These are phyloP conservation scores for Penicillium flavigenum DNA, from an alignment of 495 filamentous ascomycete species.

Conservation along the genomic window DNA sequence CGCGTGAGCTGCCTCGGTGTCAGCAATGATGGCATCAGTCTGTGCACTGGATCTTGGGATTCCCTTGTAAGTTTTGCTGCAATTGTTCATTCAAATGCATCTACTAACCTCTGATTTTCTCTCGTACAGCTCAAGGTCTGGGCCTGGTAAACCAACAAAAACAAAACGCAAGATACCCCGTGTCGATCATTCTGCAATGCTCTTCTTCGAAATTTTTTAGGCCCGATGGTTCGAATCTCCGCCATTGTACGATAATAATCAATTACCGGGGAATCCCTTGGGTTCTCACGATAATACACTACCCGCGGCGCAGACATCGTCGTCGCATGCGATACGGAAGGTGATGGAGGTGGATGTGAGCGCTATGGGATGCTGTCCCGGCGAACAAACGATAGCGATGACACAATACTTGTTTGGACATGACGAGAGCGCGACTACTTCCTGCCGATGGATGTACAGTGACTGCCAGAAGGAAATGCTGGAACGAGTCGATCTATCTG, in stretches of 20 bases:
- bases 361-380: conserved; percentile 19
- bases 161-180: conserved; percentile 47
- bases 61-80: conserved; percentile 72
- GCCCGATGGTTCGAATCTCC: conserved; percentile 39
- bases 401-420: conserved; percentile 30
- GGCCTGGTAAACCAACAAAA: conserved; percentile 60
- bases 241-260: conserved; percentile 50
- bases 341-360: conserved; percentile 26
- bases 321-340: conserved; percentile 33
- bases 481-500: conserved; percentile 6
- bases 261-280: conserved; percentile 32
- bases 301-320: conserved; percentile 29
- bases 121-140: conserved; percentile 75
- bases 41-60: conserved; percentile 99
- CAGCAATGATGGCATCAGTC: conserved; percentile 97
- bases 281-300: conserved; percentile 37
- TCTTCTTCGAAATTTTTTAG: conserved; percentile 41
- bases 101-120: conserved; percentile 18
- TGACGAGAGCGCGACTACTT: conserved; percentile 22
- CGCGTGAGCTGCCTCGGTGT: conserved; percentile 97
- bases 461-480: conserved; percentile 7
- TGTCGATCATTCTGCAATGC: conserved; percentile 47
- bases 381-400: conserved; percentile 36
- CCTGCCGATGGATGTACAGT: conserved; percentile 17
- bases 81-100: background rate